Percentiles rank a stretch among this genome's conserved stretches.
These are phyloP conservation scores for Hygrocybe punicea DNA, from an alignment of 768 basidiomycete genomes.

Conservation along the genomic window DNA sequence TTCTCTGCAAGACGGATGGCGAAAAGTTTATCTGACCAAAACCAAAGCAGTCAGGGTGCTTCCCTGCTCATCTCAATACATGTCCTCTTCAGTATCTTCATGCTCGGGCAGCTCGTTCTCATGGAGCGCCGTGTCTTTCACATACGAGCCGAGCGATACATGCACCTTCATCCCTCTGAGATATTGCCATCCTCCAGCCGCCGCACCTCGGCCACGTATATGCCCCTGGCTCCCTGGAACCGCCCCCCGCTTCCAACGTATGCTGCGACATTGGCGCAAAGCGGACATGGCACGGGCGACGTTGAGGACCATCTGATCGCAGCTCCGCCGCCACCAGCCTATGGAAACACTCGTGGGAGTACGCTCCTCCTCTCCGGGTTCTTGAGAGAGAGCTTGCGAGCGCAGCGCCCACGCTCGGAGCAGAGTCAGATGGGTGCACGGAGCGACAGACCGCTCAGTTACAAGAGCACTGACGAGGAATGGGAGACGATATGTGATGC, in stretches of 20 bases:
- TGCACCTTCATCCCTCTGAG: slow-evolving; percentile 56
- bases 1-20: slow-evolving; percentile 32
- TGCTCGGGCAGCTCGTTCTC: slow-evolving; percentile 55
- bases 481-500: slow-evolving; percentile 56
- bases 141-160: slow-evolving; percentile 66
- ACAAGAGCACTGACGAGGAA: slow-evolving; percentile 51
- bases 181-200: slow-evolving; percentile 43
- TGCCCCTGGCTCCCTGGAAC: slow-evolving; percentile 65
- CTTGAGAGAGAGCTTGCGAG: slow-evolving; percentile 47
- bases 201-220: slow-evolving; percentile 24
- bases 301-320: slow-evolving; percentile 71
- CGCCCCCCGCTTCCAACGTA: slow-evolving; percentile 68
- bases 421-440: slow-evolving; percentile 32
- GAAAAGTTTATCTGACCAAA: slow-evolving; percentile 4
- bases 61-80: slow-evolving; percentile 53
- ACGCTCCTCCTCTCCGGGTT: slow-evolving; percentile 56
- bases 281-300: slow-evolving; percentile 69
- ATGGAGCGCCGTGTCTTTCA: slow-evolving; percentile 61
- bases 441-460: slow-evolving; percentile 50
- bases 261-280: slow-evolving; percentile 63
- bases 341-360: slow-evolving; percentile 70
- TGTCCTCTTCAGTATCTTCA: slow-evolving; percentile 53
- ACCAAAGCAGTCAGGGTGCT: not conserved
- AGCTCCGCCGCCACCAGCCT: slow-evolving; percentile 68
- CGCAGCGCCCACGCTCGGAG: slow-evolving; percentile 44